Evolutionary conservation across 2,329 filamentous ascomycete species (phyloP).

Genomic region (Huntiella abstrusa): DNA sequence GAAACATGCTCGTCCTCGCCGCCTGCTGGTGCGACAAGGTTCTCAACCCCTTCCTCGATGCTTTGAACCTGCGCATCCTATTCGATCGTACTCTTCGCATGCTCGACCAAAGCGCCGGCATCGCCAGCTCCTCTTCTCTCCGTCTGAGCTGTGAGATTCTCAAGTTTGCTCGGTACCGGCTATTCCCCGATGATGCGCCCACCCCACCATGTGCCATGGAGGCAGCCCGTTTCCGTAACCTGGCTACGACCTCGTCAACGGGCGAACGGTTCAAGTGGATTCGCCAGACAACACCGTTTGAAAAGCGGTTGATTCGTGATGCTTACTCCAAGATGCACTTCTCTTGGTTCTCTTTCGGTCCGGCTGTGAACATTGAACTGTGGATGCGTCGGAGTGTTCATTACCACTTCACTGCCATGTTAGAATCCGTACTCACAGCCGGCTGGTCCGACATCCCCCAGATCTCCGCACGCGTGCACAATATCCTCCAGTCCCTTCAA

Average conservation of each 20-base stretch:
- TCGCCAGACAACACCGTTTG: not conserved
- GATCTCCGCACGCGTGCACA: no score
- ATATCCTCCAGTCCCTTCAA: no score
- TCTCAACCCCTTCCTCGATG: conserved; percentile 38
- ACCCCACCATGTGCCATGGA: not conserved
- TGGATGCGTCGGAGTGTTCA: no score
- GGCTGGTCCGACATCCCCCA: no score
- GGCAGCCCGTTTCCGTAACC: not conserved
- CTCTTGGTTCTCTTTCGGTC: not conserved
- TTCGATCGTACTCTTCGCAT: conserved; percentile 61
- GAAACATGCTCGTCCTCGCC: conserved; percentile 79
- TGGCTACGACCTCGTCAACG: conserved; percentile 3
- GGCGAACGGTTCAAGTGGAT: conserved; percentile 3
- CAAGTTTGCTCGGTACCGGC: conserved; percentile 29
- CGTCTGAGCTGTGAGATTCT: conserved; percentile 58
- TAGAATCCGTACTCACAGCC: no score
- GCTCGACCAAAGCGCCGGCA: conserved; percentile 47
- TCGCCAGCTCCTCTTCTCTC: conserved; percentile 48
- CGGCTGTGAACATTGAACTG: no score
- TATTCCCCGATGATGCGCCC: conserved; percentile 17
- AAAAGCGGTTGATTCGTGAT: not conserved
- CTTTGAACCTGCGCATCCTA: conserved; percentile 35
- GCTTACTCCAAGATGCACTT: not conserved
- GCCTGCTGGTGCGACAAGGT: conserved; percentile 54
- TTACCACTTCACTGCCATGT: no score